Evolutionary conservation across 257 asterid species (phyloP), one percentile per base, ranked within the genome.

Genomic region (Agastache rugosa): DNA sequence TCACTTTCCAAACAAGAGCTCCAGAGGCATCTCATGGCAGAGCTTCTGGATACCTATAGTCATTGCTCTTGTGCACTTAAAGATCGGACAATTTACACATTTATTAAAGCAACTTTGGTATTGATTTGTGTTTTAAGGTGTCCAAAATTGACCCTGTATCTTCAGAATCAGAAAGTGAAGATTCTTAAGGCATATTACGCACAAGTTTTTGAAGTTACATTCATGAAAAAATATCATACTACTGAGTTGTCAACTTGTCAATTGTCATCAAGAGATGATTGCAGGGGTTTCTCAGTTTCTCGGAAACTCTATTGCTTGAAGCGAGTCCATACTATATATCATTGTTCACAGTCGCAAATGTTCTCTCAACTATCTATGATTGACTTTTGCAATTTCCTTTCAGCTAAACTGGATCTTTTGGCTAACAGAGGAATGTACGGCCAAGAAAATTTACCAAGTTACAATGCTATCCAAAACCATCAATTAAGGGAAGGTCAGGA

Each of bases 81-180:
- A 16, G 11, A 51, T n/a, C 19, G 37, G 37, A 23, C 10, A 56
- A 7, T 56, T 56, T 11, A 56, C 19, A 23, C 35, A 22, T 51
- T 35, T 65, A 41, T 41, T 37, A 0, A n/a, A 16, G 61, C n/a
- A 23, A 22, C 35, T 16, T 47, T 14, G 14, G 15, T 11, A 3
- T 23, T 42, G n/a, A 56, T 44, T 17, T 66, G 41, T 31, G 20
- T 22, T 50, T 63, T 19, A 48, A 22, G 63, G 77, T 10, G 22
- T 35, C 10, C n/a, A 23, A 73, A 35, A 44, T 55, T 72, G 61
- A 63, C 22, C 72, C 44, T 60, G 62, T 34, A 19, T 23, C 39
- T 31, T 0, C 19, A 8, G 11, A 37, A 15, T 27, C 9, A 37
- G 51, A 39, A 72, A n/a, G 29, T 44, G 47, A 61, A 47, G 34